Base-by-base conservation (phyloP, 2,329 filamentous ascomycete species). In the Pestalotiopsis fici region DNA sequence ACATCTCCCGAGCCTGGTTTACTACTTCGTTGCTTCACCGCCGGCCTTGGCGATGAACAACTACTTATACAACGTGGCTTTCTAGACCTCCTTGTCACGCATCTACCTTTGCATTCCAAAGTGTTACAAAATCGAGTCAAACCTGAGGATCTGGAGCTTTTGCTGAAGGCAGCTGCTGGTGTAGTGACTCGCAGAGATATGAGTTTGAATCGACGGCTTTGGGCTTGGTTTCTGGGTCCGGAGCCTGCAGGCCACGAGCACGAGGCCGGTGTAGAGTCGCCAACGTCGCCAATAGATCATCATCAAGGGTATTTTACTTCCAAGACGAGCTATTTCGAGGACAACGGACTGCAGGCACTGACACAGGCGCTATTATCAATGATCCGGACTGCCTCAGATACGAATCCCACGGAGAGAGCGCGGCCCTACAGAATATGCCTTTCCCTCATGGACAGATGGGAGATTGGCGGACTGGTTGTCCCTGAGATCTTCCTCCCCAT, bases 371-470 rank as follows among this genome's bases (percentile, higher is more conserved):
- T 98, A 12, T 82, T 97, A 18, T 87, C 88, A 59, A 92, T 97
- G 90, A 91, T 98, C 69, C 86, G 87, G 59, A 81, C 85, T 21
- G 80, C 84, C 55, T 82, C 83, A 6, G 77, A 79, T 56, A 77
- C 74, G 4, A 83, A 83, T 65, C 87, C 92, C 1, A 79, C 86
- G 0, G 93, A 97, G 74, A 87, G 90, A 76, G 93, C 94, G 23
- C 90, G 90, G 50, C 95, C 96, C 0, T 98, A 97, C 76, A 90
- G 95, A 66, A 93, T 98, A 70, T 97, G 94, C 74, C 86, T 98
- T 2, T 98, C 97, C 18, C 84, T 99, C 64, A 98, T 99, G 96
- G 96, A 99, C 80, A 90, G 95, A 67, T 98, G 94, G 95, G 96
- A 99, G 78, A 95, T 99, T 71, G 96, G 96, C 35, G 94, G 94